Conservation (phyloP, 2,329 filamentous ascomycete genomes). For the Cercospora zeae-maydis region DNA sequence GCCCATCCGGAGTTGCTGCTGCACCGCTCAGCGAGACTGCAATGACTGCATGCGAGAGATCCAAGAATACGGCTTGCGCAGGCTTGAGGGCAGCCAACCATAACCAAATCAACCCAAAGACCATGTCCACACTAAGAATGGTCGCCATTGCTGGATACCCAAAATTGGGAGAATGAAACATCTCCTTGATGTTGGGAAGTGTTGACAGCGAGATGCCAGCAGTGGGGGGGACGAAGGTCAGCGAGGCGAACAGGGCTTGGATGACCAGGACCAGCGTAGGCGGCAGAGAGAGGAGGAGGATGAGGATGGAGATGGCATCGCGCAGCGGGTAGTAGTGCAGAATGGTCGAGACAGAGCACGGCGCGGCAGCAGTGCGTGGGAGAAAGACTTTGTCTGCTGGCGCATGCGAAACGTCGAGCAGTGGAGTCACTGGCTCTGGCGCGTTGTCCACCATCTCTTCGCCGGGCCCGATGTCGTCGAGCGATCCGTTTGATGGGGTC, state of each 20-base stretch:
- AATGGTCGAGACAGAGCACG: conserved; percentile 79
- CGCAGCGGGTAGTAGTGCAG: conserved; percentile 84
- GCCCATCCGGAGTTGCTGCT: conserved; percentile 63
- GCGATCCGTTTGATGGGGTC: conserved; percentile 44
- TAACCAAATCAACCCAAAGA: conserved; percentile 73
- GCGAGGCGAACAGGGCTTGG: conserved; percentile 85
- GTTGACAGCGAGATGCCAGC: conserved; percentile 64
- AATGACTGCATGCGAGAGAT: conserved; percentile 89
- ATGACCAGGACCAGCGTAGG: conserved; percentile 83
- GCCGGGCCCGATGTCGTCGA: conserved; percentile 36
- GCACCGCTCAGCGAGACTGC: conserved; percentile 86
- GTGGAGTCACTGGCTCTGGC: conserved; percentile 31
- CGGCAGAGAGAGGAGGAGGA: conserved; percentile 88
- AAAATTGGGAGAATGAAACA: conserved; percentile 75
- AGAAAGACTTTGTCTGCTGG: conserved; percentile 48
- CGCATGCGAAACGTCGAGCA: conserved; percentile 23
- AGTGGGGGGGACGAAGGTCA: conserved; percentile 82
- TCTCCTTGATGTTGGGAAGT: conserved; percentile 77
- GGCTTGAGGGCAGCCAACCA: conserved; percentile 70
- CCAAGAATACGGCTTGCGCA: conserved; percentile 81
- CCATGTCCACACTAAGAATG: conserved; percentile 79
- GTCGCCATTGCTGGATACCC: conserved; percentile 83
- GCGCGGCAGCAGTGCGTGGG: conserved; percentile 63
- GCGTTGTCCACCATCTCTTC: conserved; percentile 32
- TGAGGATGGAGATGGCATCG: conserved; percentile 94